These are phyloP conservation scores for Lecanoromycetidae sp. DNA, from an alignment of 2,329 filamentous ascomycete species.

Conservation along the genomic window DNA sequence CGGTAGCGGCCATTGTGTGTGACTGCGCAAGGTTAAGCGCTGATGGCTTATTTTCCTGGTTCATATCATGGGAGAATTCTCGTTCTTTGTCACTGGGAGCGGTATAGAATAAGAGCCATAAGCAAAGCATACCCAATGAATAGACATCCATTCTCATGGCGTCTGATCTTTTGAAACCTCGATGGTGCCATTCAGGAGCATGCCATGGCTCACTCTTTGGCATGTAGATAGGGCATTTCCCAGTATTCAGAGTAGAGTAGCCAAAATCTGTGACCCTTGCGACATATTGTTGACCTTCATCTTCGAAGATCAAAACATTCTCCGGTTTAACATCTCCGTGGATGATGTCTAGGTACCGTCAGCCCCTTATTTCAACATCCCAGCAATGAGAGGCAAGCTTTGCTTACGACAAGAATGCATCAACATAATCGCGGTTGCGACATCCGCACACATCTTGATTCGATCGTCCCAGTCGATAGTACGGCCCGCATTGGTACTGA, in stretches of 20 bases:
- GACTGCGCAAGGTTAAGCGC: background rate
- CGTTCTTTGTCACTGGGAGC: background rate
- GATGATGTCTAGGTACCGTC: constrained; percentile 9
- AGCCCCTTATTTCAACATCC: background rate
- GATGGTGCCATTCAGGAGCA: constrained; percentile 8
- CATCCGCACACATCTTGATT: constrained; percentile 16
- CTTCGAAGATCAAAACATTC: constrained; percentile 6
- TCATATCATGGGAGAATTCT: background rate
- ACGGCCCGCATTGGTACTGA: constrained; percentile 5
- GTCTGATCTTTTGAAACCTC: background rate
- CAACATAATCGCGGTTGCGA: constrained; percentile 16
- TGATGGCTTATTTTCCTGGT: background rate
- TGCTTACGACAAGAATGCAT: constrained; percentile 14
- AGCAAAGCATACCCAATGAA: constrained; percentile 9
- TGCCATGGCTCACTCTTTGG: background rate
- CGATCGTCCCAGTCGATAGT: constrained; percentile 7
- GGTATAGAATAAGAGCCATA: constrained; percentile 5
- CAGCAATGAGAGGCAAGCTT: background rate
- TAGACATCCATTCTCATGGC: constrained; percentile 10
- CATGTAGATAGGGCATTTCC: background rate
- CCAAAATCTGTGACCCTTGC: constrained; percentile 9
- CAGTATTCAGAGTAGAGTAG: constrained; percentile 2
- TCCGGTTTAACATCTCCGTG: constrained; percentile 11
- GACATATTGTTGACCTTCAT: background rate
- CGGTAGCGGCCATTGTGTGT: background rate